These are phyloP conservation scores for Fusarium marasasianum DNA, from an alignment of 2,329 filamentous ascomycete species.

Conservation along the genomic window DNA sequence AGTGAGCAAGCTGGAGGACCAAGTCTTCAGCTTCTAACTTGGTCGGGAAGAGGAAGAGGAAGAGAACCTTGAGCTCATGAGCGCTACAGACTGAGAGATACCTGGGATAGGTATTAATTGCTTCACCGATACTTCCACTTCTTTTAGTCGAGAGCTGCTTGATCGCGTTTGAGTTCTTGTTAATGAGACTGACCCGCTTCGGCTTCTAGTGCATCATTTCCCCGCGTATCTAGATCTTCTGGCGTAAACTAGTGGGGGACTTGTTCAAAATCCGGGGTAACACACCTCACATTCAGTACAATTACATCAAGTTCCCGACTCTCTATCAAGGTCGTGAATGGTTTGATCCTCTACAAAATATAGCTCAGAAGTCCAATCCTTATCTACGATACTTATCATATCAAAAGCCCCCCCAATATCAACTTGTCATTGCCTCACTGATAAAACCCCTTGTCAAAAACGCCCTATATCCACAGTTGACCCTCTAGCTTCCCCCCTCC, in stretches of 20 bases:
- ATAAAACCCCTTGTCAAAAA: constrained; percentile 32
- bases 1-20: neutral
- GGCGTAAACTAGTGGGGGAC: constrained; percentile 25
- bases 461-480: constrained; percentile 31
- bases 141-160: neutral
- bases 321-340: neutral
- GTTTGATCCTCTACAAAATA: rapidly evolving
- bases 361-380: neutral
- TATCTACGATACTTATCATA: neutral
- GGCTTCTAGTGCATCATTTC: constrained; percentile 19
- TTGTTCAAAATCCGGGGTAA: constrained; percentile 13
- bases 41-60: too few species aligned
- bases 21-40: neutral
- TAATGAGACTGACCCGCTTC: constrained; percentile 11
- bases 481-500: constrained; percentile 6
- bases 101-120: neutral
- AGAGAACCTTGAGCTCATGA: too few species aligned
- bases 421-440: neutral
- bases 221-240: constrained; percentile 17
- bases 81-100: neutral
- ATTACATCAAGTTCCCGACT: neutral
- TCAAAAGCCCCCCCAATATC: neutral
- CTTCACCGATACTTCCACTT: neutral
- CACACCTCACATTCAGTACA: neutral
- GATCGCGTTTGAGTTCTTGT: neutral